Conservation (phyloP, 2,329 filamentous ascomycete genomes). For the Botrytis porri region DNA sequence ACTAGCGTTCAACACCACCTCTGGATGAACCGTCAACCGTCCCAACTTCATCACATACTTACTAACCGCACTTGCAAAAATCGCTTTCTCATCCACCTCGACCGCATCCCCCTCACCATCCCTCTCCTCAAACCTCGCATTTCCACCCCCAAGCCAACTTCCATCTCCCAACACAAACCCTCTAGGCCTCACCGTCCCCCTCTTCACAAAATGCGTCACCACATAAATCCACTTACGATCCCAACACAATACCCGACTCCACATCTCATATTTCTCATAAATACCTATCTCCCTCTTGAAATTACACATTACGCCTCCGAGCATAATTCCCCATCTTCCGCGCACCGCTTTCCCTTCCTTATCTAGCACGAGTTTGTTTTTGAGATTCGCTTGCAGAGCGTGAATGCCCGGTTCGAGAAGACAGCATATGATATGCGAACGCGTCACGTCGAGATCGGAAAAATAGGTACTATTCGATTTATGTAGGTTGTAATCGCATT, state of each 20-base stretch:
- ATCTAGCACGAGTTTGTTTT: conserved; percentile 47
- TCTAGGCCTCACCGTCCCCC: conserved; percentile 54
- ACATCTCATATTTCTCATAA: conserved; percentile 69
- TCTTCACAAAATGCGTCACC: conserved; percentile 68
- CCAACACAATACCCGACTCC: conserved; percentile 68
- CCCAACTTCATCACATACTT: conserved; percentile 85
- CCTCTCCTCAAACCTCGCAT: conserved; percentile 44
- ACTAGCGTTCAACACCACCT: conserved; percentile 67
- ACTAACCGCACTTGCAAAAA: conserved; percentile 69
- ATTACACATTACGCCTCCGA: conserved; percentile 70
- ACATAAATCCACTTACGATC: conserved; percentile 81
- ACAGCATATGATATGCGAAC: conserved; percentile 74
- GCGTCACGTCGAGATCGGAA: conserved; percentile 66
- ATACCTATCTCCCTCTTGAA: conserved; percentile 73
- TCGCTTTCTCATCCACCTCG: conserved; percentile 55
- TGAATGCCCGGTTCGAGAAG: conserved; percentile 60
- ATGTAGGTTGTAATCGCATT: conserved; percentile 72
- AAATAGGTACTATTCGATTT: conserved; percentile 73
- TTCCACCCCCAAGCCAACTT: conserved; percentile 40
- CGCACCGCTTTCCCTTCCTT: conserved; percentile 46
- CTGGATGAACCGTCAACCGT: conserved; percentile 79
- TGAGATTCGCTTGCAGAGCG: conserved; percentile 48
- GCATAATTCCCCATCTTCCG: conserved; percentile 58
- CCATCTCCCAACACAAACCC: conserved; percentile 43
- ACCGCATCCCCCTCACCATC: conserved; percentile 37